phyloP scores from a whole-genome alignment of 2,329 filamentous ascomycete species.

The Aspergillus ustus region DNA sequence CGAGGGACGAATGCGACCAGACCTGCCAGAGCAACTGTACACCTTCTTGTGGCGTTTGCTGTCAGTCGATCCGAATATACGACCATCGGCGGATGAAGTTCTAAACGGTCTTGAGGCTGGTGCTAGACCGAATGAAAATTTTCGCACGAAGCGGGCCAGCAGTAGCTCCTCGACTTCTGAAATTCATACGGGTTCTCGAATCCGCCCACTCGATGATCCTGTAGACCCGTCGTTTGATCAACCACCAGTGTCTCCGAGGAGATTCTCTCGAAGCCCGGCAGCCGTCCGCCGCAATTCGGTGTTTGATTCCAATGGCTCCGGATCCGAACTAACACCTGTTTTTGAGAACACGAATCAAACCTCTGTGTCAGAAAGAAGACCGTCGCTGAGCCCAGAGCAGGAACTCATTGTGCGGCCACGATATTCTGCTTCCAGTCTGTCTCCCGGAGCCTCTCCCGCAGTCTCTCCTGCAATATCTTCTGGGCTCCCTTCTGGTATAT shows the following conservation, averaged over 20 bases:
- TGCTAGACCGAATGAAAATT: conserved; percentile 52
- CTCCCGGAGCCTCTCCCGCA: conserved; percentile 31
- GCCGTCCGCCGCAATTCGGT: conserved; percentile 32
- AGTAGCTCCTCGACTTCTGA: conserved; percentile 38
- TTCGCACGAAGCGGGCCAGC: conserved; percentile 43
- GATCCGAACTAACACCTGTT: conserved; percentile 22
- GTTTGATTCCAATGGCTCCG: conserved; percentile 30
- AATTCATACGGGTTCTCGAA: conserved; percentile 38
- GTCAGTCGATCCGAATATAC: conserved; percentile 72
- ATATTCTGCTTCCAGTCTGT: conserved; percentile 24
- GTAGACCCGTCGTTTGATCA: conserved; percentile 30
- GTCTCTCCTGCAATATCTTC: not conserved
- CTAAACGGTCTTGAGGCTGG: conserved; percentile 75
- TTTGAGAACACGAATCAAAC: conserved; percentile 18
- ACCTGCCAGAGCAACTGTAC: conserved; percentile 86
- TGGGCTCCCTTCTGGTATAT: not conserved
- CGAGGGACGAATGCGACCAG: conserved; percentile 74
- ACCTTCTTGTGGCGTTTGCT: conserved; percentile 80
- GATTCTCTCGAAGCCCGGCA: conserved; percentile 27
- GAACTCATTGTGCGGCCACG: conserved; percentile 40
- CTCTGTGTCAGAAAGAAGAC: conserved; percentile 19
- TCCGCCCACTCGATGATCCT: conserved; percentile 47
- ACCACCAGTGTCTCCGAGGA: conserved; percentile 35
- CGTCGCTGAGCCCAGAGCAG: conserved; percentile 34
- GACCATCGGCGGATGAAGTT: conserved; percentile 86